Evolutionary conservation across 1,284 basidiomycete species (phyloP).

Genomic region (Xerocomus cyaneibrunnescens): DNA sequence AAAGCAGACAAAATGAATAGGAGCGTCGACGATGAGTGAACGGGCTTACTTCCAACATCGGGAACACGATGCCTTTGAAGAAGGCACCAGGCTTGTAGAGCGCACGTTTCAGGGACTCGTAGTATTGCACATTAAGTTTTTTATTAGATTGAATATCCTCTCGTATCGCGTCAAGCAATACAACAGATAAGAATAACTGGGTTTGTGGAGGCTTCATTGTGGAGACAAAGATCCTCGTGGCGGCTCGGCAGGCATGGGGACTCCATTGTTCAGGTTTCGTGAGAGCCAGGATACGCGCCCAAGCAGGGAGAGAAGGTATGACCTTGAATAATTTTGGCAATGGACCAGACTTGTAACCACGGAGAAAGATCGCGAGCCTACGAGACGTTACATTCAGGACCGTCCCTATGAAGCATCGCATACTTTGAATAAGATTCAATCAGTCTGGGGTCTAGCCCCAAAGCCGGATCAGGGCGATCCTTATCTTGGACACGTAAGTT

Average conservation of each 20-base stretch:
- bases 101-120: slow-evolving; percentile 88
- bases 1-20: slow-evolving; percentile 1
- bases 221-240: slow-evolving; percentile 94
- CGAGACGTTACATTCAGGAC: slow-evolving; percentile 2
- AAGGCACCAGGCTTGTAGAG: slow-evolving; percentile 98
- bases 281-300: slow-evolving; percentile 94
- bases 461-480: slow-evolving; percentile 80
- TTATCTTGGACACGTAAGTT: slow-evolving; percentile 42
- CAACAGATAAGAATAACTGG: slow-evolving; percentile 92
- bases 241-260: slow-evolving; percentile 92
- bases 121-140: slow-evolving; percentile 93
- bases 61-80: slow-evolving; percentile 98
- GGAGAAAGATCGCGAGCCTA: slow-evolving; percentile 83
- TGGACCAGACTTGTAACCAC: slow-evolving; percentile 92
- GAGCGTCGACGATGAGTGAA: background rate
- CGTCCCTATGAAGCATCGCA: slow-evolving; percentile 10
- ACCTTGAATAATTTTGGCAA: slow-evolving; percentile 99
- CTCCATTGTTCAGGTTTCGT: slow-evolving; percentile 95
- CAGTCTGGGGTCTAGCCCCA: slow-evolving; percentile 94
- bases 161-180: slow-evolving; percentile 88
- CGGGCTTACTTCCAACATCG: slow-evolving; percentile 80
- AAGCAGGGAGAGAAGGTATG: slow-evolving; percentile 92
- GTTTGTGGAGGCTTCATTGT: slow-evolving; percentile 96
- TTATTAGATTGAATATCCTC: slow-evolving; percentile 88
- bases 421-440: slow-evolving; percentile 95